Conservation (phyloP, 2,329 filamentous ascomycete genomes). For the Claviceps digitariae region DNA sequence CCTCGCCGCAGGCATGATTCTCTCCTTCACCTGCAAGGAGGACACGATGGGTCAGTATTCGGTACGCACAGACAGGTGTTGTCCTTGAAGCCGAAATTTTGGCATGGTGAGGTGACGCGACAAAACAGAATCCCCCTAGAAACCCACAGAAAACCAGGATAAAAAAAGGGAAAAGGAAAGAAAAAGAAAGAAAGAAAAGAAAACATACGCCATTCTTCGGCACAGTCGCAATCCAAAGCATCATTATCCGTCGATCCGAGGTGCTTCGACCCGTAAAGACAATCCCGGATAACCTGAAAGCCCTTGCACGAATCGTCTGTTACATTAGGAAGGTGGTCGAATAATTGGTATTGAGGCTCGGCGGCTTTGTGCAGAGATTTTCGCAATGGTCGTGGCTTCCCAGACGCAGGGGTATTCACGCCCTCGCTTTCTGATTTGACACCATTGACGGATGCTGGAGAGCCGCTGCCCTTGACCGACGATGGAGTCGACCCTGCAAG, state of each 20-base stretch:
- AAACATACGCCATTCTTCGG: constrained; percentile 83
- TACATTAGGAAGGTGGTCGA: constrained; percentile 61
- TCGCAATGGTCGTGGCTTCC: constrained; percentile 55
- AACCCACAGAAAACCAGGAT: too few relatives aligned
- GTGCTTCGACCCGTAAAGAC: constrained; percentile 81
- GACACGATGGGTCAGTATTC: neutral
- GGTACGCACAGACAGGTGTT: neutral
- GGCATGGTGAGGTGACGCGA: too few relatives aligned
- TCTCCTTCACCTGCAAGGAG: constrained; percentile 36
- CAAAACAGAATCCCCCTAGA: too few relatives aligned
- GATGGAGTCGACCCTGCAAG: constrained; percentile 25
- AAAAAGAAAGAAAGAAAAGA: neutral
- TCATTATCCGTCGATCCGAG: constrained; percentile 86
- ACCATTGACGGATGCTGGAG: constrained; percentile 31
- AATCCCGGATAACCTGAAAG: constrained; percentile 73
- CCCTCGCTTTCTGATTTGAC: constrained; percentile 27
- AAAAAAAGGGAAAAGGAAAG: neutral
- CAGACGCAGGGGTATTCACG: constrained; percentile 33
- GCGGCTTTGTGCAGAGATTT: constrained; percentile 56
- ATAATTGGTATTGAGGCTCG: constrained; percentile 51
- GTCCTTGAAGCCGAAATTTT: too few relatives aligned
- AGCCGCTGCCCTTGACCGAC: constrained; percentile 17
- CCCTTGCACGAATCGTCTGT: constrained; percentile 60
- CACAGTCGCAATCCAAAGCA: constrained; percentile 85
- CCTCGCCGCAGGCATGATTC: constrained; percentile 85